These are phyloP conservation scores for Nakaseomyces uthaithaninus DNA, from an alignment of 1,139 yeast species.

Conservation along the genomic window DNA sequence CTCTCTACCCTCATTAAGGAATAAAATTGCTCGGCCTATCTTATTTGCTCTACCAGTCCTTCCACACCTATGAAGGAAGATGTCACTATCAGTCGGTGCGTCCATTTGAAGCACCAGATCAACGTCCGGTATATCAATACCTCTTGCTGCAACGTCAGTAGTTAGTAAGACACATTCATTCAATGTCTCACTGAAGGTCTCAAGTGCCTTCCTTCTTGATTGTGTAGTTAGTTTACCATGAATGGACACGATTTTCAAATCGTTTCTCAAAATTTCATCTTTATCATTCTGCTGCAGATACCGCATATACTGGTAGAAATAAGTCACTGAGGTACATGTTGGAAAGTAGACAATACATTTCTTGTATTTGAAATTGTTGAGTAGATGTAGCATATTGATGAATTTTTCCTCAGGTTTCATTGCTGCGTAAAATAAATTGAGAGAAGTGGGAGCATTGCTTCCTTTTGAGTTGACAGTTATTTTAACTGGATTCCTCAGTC, in stretches of 20 bases:
- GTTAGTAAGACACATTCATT: constrained; percentile 60
- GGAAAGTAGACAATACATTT: constrained; percentile 85
- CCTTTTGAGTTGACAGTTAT: constrained; percentile 56
- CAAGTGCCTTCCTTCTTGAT: constrained; percentile 65
- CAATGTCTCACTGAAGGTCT: constrained; percentile 43
- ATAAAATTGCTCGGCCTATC: constrained; percentile 67
- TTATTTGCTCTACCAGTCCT: constrained; percentile 88
- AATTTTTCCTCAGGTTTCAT: constrained; percentile 56
- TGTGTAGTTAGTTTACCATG: constrained; percentile 80
- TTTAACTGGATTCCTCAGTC: constrained; percentile 84
- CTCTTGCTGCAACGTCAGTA: constrained; percentile 88
- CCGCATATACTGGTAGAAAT: constrained; percentile 55
- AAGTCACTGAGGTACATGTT: constrained; percentile 77
- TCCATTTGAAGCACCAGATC: constrained; percentile 82
- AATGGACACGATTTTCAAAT: constrained; percentile 50
- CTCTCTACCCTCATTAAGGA: constrained; percentile 67
- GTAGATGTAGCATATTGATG: constrained; percentile 46
- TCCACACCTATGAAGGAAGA: constrained; percentile 84
- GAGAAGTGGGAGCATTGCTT: constrained; percentile 47
- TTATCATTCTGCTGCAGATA: constrained; percentile 23
- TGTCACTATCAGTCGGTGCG: constrained; percentile 86
- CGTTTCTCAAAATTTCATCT: constrained; percentile 19
- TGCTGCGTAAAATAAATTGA: constrained; percentile 55
- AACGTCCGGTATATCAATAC: constrained; percentile 87
- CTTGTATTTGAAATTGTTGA: constrained; percentile 49